Evolutionary conservation across 371 early-diverging fungal genomes (phyloP), one percentile per base, ranked within the genome.

Genomic region (Mucor indicus): DNA sequence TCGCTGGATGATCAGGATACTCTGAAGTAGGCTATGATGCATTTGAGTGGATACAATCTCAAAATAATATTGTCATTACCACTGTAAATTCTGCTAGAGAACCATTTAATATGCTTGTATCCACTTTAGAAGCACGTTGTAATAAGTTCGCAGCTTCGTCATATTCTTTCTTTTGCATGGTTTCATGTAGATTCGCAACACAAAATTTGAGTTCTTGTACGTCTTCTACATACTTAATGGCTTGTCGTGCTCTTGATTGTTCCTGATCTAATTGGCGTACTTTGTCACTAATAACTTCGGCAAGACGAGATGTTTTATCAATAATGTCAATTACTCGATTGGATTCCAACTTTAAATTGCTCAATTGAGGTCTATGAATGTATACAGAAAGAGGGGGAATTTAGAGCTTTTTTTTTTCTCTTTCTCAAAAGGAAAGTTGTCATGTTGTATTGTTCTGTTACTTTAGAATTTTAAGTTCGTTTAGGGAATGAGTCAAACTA

Each of bases 191-290:
- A 30, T 85, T 87, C 2, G 67, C 75, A 20, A 92, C 82, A 61
- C 90, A 89, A 40, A 67, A 68, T 56, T 86, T 84, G 19, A 90
- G 69, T 47, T 87, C 87, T 57, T 89, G 89, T 9, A 88, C 78
- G 50, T 89, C 85, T 40, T 85, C 83, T 3, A 90, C 85, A 22
- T 87, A 79, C 35, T 57, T 40, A 17, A 91, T 83, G 0, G 89
- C 81, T 48, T 75, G 64, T 62, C 85, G 81, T 7, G 90, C 85
- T 39, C 84, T 71, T 21, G 85, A 85, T 73, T 84, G 89, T 52
- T 93, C 90, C 46, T 84, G 72, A 58, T 93, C 92, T 30, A 93
- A 60, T 46, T 86, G 85, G 27, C 93, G 71, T 27, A 93, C 92
- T 60, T 87, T 87, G 23, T 75, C 86, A 51, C 89, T 88, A 46